Base-by-base conservation (phyloP, 148 eudicot species). In the Polygonum maritimum region DNA sequence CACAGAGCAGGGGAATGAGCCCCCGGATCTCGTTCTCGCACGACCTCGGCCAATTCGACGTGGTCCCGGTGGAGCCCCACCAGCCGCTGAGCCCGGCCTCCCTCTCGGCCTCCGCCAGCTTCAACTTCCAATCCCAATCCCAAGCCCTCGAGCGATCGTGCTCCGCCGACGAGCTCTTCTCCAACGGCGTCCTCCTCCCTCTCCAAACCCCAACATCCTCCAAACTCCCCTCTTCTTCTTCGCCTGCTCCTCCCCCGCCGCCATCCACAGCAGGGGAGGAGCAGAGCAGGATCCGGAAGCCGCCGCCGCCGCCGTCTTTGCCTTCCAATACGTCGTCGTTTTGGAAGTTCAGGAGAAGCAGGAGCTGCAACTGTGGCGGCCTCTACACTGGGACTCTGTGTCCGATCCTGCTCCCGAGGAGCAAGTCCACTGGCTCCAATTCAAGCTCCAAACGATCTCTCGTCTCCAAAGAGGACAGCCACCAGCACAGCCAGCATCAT, bases 21-120 rank as follows among this genome's bases (percentile, higher is more conserved):
- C 98, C 98, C 1, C 79, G 98, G 55, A 89, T 94, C 58, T 94
- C 98, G 19, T 92, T 94, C 80, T 94, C 98, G 1, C 88, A 92
- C 49, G 96, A 92, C 70, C 84, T 92, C 38, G 81, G 89, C 75
- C 88, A 87, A 63, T 79, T 79, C 22, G 96, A 94, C 55, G 76
- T 76, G 14, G 80, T 85, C 0, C 98, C 97, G 1, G 78, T 89
- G 57, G 97, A 94, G 47, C 92, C 82, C 44, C 84, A 84, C 33
- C 79, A 10, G 41, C 87, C 84, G 63, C 72, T 85, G 2, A 76
- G 33, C 73, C 74, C 83, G 12, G 80, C 97, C 11, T 78, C 78
- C 2, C 65, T 58, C 51, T 44, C 88, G 14, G 71, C 84, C 31
- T 69, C 76, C 73, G 38, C 74, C 4, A 97, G 90, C 57, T 94